These are phyloP conservation scores for Kewa caespitosa DNA, from an alignment of 179 eudicot genomes.

Conservation along the genomic window DNA sequence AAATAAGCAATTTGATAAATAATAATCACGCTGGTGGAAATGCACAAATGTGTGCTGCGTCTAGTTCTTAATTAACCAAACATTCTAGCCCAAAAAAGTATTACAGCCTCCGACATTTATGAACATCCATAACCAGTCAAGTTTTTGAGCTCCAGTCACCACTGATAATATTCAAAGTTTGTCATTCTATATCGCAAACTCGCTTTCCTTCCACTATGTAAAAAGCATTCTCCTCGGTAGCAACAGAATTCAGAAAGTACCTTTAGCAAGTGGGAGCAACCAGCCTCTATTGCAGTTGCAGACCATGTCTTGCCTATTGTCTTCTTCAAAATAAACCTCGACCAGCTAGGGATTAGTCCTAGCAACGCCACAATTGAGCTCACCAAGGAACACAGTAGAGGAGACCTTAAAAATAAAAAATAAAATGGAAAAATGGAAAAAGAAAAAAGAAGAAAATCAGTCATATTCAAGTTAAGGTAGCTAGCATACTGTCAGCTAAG, in stretches of 20 bases:
- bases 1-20: neutral
- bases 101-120: neutral
- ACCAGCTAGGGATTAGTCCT: slow-evolving; percentile 57
- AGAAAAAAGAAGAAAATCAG: slow-evolving; percentile 3
- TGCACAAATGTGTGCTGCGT: neutral
- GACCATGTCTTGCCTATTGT: slow-evolving; percentile 76
- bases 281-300: slow-evolving; percentile 63
- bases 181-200: neutral
- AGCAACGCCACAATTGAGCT: slow-evolving; percentile 57
- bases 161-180: neutral
- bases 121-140: neutral
- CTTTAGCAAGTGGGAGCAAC: slow-evolving; percentile 60
- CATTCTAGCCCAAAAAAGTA: neutral
- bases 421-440: slow-evolving; percentile 5
- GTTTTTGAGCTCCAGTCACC: too few species aligned
- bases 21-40: neutral
- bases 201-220: neutral
- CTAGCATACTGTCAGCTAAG: neutral
- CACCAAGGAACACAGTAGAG: slow-evolving; percentile 31
- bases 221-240: neutral
- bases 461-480: neutral
- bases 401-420: slow-evolving; percentile 49
- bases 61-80: neutral
- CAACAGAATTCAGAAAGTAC: slow-evolving; percentile 28
- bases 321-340: slow-evolving; percentile 52